phyloP scores from a whole-genome alignment of 2,329 filamentous ascomycete species.

The Dendryphion nanum region DNA sequence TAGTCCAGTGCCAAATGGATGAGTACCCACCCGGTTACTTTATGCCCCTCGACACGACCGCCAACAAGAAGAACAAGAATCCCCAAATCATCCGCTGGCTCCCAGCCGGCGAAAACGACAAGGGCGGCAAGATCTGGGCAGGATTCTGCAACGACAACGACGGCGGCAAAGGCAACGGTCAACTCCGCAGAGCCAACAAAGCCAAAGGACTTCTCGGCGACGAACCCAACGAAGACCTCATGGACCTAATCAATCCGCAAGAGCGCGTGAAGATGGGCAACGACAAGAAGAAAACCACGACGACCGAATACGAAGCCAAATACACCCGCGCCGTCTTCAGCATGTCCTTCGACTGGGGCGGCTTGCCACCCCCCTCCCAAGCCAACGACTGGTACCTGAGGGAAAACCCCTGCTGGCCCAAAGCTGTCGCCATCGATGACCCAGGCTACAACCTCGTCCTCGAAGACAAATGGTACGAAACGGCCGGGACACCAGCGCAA shows the following conservation, averaged over 20 bases:
- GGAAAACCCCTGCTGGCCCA: conserved; percentile 6
- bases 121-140: conserved; percentile 2
- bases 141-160: conserved; percentile 2
- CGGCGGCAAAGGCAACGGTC: conserved; percentile 3
- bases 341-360: conserved; percentile 3
- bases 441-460: conserved; percentile 3
- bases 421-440: conserved; percentile 4
- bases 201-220: background rate
- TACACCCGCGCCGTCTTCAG: conserved; percentile 4
- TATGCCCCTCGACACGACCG: too few species aligned
- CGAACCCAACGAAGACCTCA: conserved; percentile 1
- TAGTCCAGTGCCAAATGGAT: conserved; percentile 1
- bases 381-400: conserved; percentile 5
- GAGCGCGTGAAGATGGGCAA: background rate
- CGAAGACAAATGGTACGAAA: conserved; percentile 4
- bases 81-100: conserved; percentile 3
- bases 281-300: conserved; percentile 4
- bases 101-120: background rate
- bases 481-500: background rate
- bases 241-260: too few species aligned
- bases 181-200: background rate
- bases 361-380: background rate
- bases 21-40: conserved; percentile 5
- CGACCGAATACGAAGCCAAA: conserved; percentile 1
- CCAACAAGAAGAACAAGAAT: background rate